phyloP scores from a whole-genome alignment of 1,284 basidiomycete genomes.

The Fomitiporia mediterranea region DNA sequence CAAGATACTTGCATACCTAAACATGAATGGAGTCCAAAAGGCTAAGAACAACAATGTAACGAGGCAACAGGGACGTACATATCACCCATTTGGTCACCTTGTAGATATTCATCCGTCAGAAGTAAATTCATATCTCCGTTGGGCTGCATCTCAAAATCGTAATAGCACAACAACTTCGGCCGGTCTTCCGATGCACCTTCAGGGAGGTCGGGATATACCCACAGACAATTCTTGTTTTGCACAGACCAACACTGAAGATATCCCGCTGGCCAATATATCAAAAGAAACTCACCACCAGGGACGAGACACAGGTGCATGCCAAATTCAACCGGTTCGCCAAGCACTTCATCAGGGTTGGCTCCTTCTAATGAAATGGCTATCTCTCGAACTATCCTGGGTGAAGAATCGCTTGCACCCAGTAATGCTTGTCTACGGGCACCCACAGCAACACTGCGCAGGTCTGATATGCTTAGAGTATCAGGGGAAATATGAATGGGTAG shows the following conservation, averaged over 20 bases:
- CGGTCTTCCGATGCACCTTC: conserved; percentile 1
- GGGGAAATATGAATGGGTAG: neutral
- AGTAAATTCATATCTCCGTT: conserved; percentile 1
- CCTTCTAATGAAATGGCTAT: neutral
- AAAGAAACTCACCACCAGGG: conserved; percentile 6
- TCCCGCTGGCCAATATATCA: conserved; percentile 12
- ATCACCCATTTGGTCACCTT: neutral
- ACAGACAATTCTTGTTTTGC: neutral
- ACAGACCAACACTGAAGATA: conserved; percentile 16
- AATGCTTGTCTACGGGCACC: neutral
- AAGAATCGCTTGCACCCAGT: neutral
- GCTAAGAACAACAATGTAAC: neutral
- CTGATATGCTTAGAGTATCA: neutral
- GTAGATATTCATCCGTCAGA: neutral
- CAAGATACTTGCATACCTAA: neutral
- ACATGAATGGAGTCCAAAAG: neutral
- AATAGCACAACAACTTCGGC: neutral
- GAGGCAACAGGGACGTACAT: neutral
- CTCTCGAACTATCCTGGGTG: neutral
- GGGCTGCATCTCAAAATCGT: neutral
- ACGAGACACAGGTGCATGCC: conserved; percentile 6
- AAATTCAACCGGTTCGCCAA: conserved; percentile 8
- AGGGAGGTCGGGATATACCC: conserved; percentile 14
- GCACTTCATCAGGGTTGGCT: neutral
- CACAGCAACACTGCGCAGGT: neutral